Evolutionary conservation across 1,284 basidiomycete genomes (phyloP), one percentile per base, ranked within the genome.

Genomic region (Hortiboletus rubellus): DNA sequence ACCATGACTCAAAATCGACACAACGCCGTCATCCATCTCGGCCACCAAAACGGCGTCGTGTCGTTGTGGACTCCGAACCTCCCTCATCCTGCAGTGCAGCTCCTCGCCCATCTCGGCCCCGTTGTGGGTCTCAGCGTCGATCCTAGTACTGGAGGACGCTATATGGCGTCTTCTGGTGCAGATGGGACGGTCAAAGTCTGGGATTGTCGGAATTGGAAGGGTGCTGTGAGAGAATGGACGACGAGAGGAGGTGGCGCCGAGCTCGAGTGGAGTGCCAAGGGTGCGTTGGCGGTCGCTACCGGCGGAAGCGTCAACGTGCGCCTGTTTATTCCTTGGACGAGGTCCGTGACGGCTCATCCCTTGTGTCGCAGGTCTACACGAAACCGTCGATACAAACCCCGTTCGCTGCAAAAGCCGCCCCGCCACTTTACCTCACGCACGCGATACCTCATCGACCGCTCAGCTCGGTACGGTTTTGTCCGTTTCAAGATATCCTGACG

Each of bases 1-100:
- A 85, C 91, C 34, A 93, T 99, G 87, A 80, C 92, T 0, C 96
- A 98, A 77, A 98, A 99, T 72, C 77, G 82, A 7, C 90, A 97
- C 77, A 91, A 89, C 70, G 96, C 94, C 17, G 94, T 99, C 59
- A 87, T 98, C 52, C 87, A 98, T 63, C 85, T 98, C 11, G 97
- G 96, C 0, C 96, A 98, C 68, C 85, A 92, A 65, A 96, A 96
- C 68, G 92, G 92, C 2, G 89, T 88, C 7, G 91, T 98, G 33
- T 96, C 95, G 0, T 79, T 99, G 10, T 98, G 96, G 95, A 97
- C 96, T 7, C 97, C 96, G 0, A 98, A 97, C 66, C 79, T 96
- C 9, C 86, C 93, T 0, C 89, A 92, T 48, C 91, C 96, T 0
- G 94, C 94, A 2, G 92, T 99, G 45, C 93, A 92, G 63, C 81